Base-by-base conservation (phyloP, 1,284 basidiomycete genomes). In the Sporisorium sorghi region DNA sequence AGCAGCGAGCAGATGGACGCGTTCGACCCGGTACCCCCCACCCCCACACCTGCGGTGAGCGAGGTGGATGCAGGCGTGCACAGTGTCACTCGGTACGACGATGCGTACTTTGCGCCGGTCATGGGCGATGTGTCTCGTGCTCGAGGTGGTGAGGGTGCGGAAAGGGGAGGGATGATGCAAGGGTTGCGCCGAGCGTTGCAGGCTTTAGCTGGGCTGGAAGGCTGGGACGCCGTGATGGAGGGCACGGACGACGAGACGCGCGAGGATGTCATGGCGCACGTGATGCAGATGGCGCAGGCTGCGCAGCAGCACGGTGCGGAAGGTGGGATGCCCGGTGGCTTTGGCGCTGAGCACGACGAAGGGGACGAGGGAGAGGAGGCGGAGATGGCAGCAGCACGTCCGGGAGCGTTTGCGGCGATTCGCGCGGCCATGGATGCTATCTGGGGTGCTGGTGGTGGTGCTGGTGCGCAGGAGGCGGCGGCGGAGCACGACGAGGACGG, bases 21-120 rank as follows among this genome's bases (percentile, higher is more conserved):
- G 7, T 81, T 68, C 32, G 83, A 84, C 48, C 83, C 83, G n/a
- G 59, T 84, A 5, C 81, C 82, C 3, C 83, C 82, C 7, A 21
- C 46, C n/a, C 11, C 68, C 2, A 32, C 4, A 19, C 10, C 11
- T 17, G 50, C 24, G n/a, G n/a, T n/a, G n/a, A n/a, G n/a, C n/a
- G n/a, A n/a, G n/a, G n/a, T n/a, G n/a, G n/a, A n/a, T n/a, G n/a
- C n/a, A n/a, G n/a, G n/a, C n/a, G n/a, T n/a, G n/a, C n/a, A n/a
- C n/a, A n/a, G n/a, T 2, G 67, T 67, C 21, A 77, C 80, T 23
- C 44, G 77, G n/a, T 80, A 79, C 48, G 77, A 81, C 58, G 78
- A 83, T 32, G 73, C 46, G 21, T 83, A 83, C 64, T 82, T 76
- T 71, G 74, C 61, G n/a, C 65, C 67, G 0, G 37, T 82, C 30